A percentile compares a stretch with the other conserved stretches of the same genome.
Conservation (phyloP, 768 basidiomycete species). For the Boletales sp. region DNA sequence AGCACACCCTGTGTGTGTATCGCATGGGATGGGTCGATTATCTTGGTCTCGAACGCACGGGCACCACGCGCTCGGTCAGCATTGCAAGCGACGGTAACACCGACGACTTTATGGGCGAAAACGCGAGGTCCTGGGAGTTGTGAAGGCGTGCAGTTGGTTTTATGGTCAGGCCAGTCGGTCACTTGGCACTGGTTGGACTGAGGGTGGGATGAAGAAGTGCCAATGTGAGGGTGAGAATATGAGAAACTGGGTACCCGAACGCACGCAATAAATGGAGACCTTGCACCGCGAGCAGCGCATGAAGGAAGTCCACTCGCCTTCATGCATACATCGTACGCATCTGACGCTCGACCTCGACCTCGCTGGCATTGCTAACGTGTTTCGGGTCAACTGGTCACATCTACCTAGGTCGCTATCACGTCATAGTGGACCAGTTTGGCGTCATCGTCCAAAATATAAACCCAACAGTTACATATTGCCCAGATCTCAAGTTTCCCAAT, state of each 20-base stretch:
- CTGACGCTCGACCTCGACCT: not conserved
- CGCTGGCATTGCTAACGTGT: not conserved
- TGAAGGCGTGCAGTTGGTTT: slow-evolving; percentile 6
- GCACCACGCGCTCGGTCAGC: slow-evolving; percentile 23
- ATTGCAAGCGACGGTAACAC: slow-evolving; percentile 22
- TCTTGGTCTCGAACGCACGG: slow-evolving; percentile 16
- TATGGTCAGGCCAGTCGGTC: slow-evolving; percentile 23
- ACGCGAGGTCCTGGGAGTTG: not conserved
- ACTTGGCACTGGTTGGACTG: slow-evolving; percentile 25
- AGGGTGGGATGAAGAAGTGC: not conserved
- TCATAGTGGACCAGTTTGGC: too few species aligned
- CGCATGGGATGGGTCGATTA: slow-evolving; percentile 20
- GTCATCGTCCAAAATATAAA: too few species aligned
- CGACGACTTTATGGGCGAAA: slow-evolving; percentile 5
- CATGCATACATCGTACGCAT: slow-evolving; percentile 13
- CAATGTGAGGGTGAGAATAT: not conserved
- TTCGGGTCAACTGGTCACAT: too few species aligned
- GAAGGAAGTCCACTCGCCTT: slow-evolving; percentile 12
- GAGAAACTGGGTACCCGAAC: not conserved
- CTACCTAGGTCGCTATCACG: too few species aligned
- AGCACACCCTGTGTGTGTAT: slow-evolving; percentile 24
- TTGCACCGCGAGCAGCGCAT: slow-evolving; percentile 29
- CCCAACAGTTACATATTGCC: too few species aligned
- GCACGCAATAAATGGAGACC: slow-evolving; percentile 20
- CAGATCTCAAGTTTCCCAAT: too few species aligned